These are phyloP conservation scores for Fusarium temperatum DNA, from an alignment of 2,329 filamentous ascomycete genomes.

Conservation along the genomic window DNA sequence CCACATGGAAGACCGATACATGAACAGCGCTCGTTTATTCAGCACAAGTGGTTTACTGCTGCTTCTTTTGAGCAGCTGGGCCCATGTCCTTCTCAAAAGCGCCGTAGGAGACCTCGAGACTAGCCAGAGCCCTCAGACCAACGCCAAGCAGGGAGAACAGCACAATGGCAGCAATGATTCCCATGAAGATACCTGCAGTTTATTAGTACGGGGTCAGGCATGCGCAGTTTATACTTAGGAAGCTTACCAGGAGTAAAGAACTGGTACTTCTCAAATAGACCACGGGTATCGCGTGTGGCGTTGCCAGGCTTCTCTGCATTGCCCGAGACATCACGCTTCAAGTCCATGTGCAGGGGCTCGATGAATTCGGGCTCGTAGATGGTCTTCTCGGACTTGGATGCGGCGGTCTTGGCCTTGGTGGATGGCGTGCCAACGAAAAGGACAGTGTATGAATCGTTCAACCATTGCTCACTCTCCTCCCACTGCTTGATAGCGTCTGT, in stretches of 20 bases:
- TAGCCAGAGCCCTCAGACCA: conserved; percentile 78
- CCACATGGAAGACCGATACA: conserved; percentile 12
- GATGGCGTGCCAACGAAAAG: conserved; percentile 75
- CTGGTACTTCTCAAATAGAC: conserved; percentile 91
- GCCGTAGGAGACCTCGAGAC: conserved; percentile 89
- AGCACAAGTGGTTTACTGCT: conserved; percentile 43
- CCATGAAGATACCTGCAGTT: conserved; percentile 84
- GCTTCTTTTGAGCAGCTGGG: conserved; percentile 86
- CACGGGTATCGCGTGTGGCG: conserved; percentile 53
- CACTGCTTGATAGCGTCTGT: conserved; percentile 18
- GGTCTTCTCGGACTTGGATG: conserved; percentile 45
- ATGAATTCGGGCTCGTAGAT: conserved; percentile 73
- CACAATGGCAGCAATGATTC: conserved; percentile 73
- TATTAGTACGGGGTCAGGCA: conserved; percentile 1
- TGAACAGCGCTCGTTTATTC: conserved; percentile 17
- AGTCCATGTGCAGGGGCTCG: conserved; percentile 72
- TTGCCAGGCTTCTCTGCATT: conserved; percentile 49
- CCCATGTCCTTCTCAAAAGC: conserved; percentile 98
- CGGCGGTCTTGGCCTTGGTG: conserved; percentile 1
- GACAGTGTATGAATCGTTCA: conserved; percentile 71
- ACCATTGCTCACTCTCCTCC: conserved; percentile 15
- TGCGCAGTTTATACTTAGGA: neutral
- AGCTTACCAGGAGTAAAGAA: conserved; percentile 84
- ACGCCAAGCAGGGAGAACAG: conserved; percentile 81
- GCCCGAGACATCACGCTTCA: conserved; percentile 68